These are phyloP conservation scores for Triangularia setosa DNA, from an alignment of 2,329 filamentous ascomycete genomes.

Conservation along the genomic window DNA sequence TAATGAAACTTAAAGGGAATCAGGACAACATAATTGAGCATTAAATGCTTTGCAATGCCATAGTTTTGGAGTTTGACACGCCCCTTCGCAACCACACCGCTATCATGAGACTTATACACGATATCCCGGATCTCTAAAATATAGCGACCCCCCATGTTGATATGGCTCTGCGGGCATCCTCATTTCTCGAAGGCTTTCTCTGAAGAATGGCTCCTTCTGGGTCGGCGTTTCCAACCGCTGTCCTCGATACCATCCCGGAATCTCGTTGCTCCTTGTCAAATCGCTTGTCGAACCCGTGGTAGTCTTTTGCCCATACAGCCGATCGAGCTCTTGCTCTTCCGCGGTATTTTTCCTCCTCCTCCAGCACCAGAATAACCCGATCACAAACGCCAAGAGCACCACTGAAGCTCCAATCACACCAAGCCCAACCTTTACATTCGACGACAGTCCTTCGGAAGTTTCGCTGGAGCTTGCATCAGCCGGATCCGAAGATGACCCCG, in stretches of 20 bases:
- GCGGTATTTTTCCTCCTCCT: slow-evolving; percentile 14
- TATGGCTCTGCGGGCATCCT: slow-evolving; percentile 1
- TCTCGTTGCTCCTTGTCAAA: slow-evolving; percentile 12
- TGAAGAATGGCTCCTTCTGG: slow-evolving; percentile 9
- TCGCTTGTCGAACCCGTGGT: slow-evolving; percentile 8
- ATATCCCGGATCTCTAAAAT: background rate
- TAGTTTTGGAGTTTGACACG: background rate
- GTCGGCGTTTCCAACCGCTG: slow-evolving; percentile 15
- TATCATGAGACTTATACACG: background rate
- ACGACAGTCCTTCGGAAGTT: slow-evolving; percentile 3
- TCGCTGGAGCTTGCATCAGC: background rate
- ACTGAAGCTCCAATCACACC: slow-evolving; percentile 21
- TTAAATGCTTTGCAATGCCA: background rate
- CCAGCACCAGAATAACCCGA: slow-evolving; percentile 24
- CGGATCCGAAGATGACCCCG: background rate
- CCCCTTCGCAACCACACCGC: too few relatives aligned
- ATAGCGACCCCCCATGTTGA: background rate
- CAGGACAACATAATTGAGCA: too few relatives aligned
- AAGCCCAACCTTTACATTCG: slow-evolving; percentile 23
- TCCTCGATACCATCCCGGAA: slow-evolving; percentile 27
- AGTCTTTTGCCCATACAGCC: slow-evolving; percentile 24
- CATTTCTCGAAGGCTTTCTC: background rate
- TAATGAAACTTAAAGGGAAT: too few relatives aligned
- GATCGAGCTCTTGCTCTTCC: slow-evolving; percentile 26
- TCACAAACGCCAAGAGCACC: slow-evolving; percentile 18